A percentile compares a stretch with the other conserved stretches of the same genome.
Conservation (phyloP, 1,284 basidiomycete genomes). For the Megacollybia platyphylla region DNA sequence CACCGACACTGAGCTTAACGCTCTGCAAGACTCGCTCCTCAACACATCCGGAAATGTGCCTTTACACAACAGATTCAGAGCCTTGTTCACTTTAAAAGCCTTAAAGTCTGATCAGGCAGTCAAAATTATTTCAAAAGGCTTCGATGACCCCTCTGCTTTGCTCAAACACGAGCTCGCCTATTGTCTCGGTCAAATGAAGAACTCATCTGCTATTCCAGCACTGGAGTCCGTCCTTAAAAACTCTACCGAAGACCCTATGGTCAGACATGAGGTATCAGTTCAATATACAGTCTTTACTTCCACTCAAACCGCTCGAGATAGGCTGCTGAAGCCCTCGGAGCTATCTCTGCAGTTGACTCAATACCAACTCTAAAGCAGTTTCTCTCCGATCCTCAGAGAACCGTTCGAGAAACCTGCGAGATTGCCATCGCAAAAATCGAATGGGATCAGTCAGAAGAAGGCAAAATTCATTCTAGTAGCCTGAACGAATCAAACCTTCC, state of each 20-base stretch:
- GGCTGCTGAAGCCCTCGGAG: slow-evolving; percentile 98
- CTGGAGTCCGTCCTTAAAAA: slow-evolving; percentile 71
- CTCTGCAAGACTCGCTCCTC: slow-evolving; percentile 61
- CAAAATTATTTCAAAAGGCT: slow-evolving; percentile 81
- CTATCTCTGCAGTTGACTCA: slow-evolving; percentile 65
- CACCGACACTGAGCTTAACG: slow-evolving; percentile 26
- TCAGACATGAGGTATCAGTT: slow-evolving; percentile 76
- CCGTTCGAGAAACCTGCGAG: slow-evolving; percentile 94
- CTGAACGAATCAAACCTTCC: slow-evolving; percentile 19
- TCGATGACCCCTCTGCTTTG: slow-evolving; percentile 79
- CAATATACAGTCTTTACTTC: neutral
- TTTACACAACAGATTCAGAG: slow-evolving; percentile 84
- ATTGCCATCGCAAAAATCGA: slow-evolving; percentile 93
- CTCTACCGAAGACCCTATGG: slow-evolving; percentile 84
- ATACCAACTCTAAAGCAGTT: slow-evolving; percentile 68
- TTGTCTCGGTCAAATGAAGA: slow-evolving; percentile 88
- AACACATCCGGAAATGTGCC: slow-evolving; percentile 65
- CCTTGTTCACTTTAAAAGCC: slow-evolving; percentile 89
- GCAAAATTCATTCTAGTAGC: slow-evolving; percentile 24
- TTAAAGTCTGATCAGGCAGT: slow-evolving; percentile 76
- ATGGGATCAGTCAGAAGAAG: slow-evolving; percentile 80
- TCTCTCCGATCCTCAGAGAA: slow-evolving; percentile 61
- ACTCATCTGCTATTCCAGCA: slow-evolving; percentile 61
- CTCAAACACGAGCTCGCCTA: slow-evolving; percentile 98
- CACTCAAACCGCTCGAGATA: slow-evolving; percentile 15